Evolutionary conservation across 2,329 filamentous ascomycete species (phyloP).

Genomic region (Tothia fuscella): DNA sequence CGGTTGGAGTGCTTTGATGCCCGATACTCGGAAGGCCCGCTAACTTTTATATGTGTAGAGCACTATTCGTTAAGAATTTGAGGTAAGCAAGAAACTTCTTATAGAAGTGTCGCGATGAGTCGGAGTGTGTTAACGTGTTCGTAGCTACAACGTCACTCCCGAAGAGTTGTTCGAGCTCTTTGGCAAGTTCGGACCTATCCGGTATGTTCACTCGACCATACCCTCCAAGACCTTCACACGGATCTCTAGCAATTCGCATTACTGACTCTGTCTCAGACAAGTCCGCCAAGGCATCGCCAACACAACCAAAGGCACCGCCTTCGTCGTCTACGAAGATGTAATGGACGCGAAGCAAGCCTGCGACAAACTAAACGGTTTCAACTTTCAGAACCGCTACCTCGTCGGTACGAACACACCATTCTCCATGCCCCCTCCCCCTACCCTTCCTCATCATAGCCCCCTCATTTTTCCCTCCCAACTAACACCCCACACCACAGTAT

Average conservation of each 20-base stretch:
- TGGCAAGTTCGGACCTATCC: slow-evolving; percentile 90
- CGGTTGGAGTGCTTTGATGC: slow-evolving; percentile 12
- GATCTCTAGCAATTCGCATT: background rate
- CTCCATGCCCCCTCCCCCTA: background rate
- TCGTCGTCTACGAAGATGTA: slow-evolving; percentile 99
- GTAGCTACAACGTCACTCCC: slow-evolving; percentile 94
- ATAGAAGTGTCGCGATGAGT: background rate
- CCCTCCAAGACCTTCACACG: background rate
- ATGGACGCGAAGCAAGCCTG: slow-evolving; percentile 98
- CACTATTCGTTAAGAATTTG: slow-evolving; percentile 99
- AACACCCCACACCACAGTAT: slow-evolving; percentile 33
- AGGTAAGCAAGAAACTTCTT: slow-evolving; percentile 45
- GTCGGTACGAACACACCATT: slow-evolving; percentile 56
- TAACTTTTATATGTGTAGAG: too few species aligned
- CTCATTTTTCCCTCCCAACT: slow-evolving; percentile 3
- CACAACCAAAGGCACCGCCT: slow-evolving; percentile 96
- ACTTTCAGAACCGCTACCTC: slow-evolving; percentile 98
- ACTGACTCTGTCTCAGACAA: slow-evolving; percentile 49
- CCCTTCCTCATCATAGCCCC: slow-evolving; percentile 2
- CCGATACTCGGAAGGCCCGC: too few species aligned
- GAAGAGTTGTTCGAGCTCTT: slow-evolving; percentile 98
- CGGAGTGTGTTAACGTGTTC: background rate
- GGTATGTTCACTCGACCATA: slow-evolving; percentile 56
- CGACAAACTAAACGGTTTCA: slow-evolving; percentile 99
- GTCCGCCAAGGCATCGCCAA: slow-evolving; percentile 95